Evolutionary conservation across 441 rosid species (phyloP).

Genomic region (Pelargonium exstipulatum): DNA sequence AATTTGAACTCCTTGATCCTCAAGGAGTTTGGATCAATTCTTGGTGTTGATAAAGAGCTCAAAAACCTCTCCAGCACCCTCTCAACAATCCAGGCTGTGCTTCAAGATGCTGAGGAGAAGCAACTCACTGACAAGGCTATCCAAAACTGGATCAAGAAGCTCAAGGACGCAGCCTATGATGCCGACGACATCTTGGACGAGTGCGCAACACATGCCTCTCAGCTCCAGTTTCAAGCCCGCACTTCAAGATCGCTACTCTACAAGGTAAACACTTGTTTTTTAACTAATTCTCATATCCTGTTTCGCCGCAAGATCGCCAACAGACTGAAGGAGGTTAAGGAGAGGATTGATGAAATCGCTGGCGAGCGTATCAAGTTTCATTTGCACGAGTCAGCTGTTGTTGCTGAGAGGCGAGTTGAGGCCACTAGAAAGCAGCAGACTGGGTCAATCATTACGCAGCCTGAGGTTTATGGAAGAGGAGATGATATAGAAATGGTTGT

Average conservation of each 20-base stretch:
- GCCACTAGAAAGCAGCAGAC: too few relatives aligned
- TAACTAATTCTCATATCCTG: neutral
- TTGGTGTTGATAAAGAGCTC: constrained; percentile 11
- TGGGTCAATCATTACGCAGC: neutral
- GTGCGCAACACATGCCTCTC: constrained; percentile 2
- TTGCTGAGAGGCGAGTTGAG: neutral
- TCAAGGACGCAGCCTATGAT: constrained; percentile 11
- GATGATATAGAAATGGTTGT: constrained; percentile 7
- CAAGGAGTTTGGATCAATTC: constrained; percentile 8
- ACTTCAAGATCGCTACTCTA: neutral
- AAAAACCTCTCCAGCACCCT: constrained; percentile 7
- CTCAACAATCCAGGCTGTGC: constrained; percentile 9
- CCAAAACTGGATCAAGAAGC: constrained; percentile 7
- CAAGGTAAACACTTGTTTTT: neutral
- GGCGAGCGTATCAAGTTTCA: neutral
- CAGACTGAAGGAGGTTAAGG: constrained; percentile 1
- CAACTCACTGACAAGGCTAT: constrained; percentile 12
- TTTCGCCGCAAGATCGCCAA: neutral
- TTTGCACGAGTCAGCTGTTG: neutral
- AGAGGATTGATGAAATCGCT: neutral
- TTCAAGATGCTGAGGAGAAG: constrained; percentile 14
- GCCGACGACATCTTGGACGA: constrained; percentile 19
- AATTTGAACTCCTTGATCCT: constrained; percentile 12
- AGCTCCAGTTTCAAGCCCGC: neutral
- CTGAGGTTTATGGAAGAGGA: constrained; percentile 12